phyloP scores from a whole-genome alignment of 2,329 filamentous ascomycete species.

The Lasiodiplodia sp. region DNA sequence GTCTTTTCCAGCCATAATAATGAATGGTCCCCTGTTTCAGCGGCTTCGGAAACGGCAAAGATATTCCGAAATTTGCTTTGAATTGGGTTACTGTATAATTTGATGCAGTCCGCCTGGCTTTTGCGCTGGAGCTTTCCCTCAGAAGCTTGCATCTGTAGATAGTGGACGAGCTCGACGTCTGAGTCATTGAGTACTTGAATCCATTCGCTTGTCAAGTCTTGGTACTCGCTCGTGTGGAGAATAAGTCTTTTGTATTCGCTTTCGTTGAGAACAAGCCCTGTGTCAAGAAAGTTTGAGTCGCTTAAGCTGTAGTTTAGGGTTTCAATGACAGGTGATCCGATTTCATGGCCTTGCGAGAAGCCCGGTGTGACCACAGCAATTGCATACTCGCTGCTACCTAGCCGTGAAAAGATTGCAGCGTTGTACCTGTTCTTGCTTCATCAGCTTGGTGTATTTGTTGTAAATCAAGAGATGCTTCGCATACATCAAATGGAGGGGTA shows the following conservation, averaged over 20 bases:
- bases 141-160: not conserved
- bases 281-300: not conserved
- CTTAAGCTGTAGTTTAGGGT: not conserved
- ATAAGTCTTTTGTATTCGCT: not conserved
- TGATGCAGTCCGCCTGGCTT: not conserved
- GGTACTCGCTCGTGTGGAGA: not conserved
- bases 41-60: not conserved
- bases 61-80: slow-evolving; percentile 4
- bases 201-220: not conserved
- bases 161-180: not conserved
- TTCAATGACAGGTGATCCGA: not conserved
- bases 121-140: not conserved
- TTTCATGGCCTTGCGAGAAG: not conserved
- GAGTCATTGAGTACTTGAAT: not conserved
- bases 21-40: not conserved
- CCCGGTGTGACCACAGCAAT: not conserved
- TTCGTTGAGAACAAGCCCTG: not conserved
- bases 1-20: not conserved
- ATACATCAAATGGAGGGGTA: slow-evolving; percentile 5
- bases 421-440: not conserved
- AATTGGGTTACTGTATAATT: not conserved
- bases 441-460: too few species aligned
- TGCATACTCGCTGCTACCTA: not conserved
- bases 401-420: not conserved
- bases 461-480: not conserved